Base-by-base conservation (phyloP, 192 early-diverging fungal genomes). In the Geranomyces variabilis region DNA sequence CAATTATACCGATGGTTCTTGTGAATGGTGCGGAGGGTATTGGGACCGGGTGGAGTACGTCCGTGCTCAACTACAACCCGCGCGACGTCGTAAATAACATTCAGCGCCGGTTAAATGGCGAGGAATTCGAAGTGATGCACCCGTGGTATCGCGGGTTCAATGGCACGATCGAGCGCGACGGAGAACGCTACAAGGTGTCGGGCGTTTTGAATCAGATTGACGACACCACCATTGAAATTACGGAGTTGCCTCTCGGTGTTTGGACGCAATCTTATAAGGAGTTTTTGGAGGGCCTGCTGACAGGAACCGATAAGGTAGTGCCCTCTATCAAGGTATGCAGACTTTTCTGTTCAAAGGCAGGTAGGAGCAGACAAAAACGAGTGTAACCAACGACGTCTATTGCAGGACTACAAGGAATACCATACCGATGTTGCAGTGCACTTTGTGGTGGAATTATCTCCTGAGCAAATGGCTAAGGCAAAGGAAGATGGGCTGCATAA, bases 121-220 rank as follows among this genome's bases (percentile, higher is more conserved):
- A 93, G 74, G 81, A 88, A 34, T 60, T 88, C 28, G 74, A 76
- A n/a, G 79, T 83, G 0, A 92, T 95, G 91, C 67, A 76, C 3
- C 93, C 94, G 2, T 96, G 93, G 93, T 96, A 90, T 74, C 87
- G 93, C 47, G 93, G 93, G 5, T 95, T 92, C 81, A 86, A 87
- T 48, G 73, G 73, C 17, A 53, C 57, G 13, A 51, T 75, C 34
- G 73, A 75, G 63, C 73, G 62, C 51, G 65, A 63, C 24, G 74
- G 82, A 29, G 79, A 86, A 22, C 83, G 80, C 66, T 93, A 85
- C 76, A 86, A 80, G 36, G 80, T 89, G 2, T 68, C 77, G 1
- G 93, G 94, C 24, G 68, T 63, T 1, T 81, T 89, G 21, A 68
- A 79, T 14, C 83, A 89, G 64, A 30, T 87, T n/a, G 89, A 88